Percentiles rank a stretch among this genome's conserved stretches.
Conservation (phyloP, 2,329 filamentous ascomycete species). For the Xylariaceae sp. region DNA sequence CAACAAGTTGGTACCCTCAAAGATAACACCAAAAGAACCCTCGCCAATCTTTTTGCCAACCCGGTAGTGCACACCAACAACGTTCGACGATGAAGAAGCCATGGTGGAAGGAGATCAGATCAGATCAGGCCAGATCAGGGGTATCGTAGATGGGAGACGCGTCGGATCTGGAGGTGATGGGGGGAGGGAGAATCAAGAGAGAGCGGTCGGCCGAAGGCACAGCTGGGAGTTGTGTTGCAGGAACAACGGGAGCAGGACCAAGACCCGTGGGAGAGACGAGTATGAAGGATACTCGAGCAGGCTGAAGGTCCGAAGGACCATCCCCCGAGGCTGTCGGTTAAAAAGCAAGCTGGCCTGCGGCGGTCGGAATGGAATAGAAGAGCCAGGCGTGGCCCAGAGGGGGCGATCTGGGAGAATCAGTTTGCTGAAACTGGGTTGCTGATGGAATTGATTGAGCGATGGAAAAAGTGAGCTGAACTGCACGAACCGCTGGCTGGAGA, state of each 20-base stretch:
- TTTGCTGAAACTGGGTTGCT: slow-evolving; percentile 11
- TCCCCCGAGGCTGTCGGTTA: slow-evolving; percentile 23
- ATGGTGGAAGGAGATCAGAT: slow-evolving; percentile 42
- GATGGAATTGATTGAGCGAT: slow-evolving; percentile 18
- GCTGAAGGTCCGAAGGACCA: slow-evolving; percentile 25
- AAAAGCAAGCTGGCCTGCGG: slow-evolving; percentile 19
- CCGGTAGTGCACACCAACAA: slow-evolving; percentile 96
- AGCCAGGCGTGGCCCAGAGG: slow-evolving; percentile 27
- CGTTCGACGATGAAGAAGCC: slow-evolving; percentile 89
- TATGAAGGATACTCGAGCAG: slow-evolving; percentile 30
- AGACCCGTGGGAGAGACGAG: slow-evolving; percentile 20
- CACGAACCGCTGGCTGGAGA: slow-evolving; percentile 21
- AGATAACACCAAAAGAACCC: slow-evolving; percentile 97
- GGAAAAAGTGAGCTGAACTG: slow-evolving; percentile 24
- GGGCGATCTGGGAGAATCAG: slow-evolving; percentile 16
- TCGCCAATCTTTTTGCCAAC: slow-evolving; percentile 99
- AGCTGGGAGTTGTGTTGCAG: slow-evolving; percentile 12
- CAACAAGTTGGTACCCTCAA: slow-evolving; percentile 95
- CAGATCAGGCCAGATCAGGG: background rate
- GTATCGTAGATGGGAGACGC: slow-evolving; percentile 6
- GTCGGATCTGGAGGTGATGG: slow-evolving; percentile 16
- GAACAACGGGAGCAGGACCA: background rate
- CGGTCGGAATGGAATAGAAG: slow-evolving; percentile 15
- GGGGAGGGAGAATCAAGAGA: slow-evolving; percentile 6
- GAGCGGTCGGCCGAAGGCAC: slow-evolving; percentile 5